Evolutionary conservation across 768 basidiomycete genomes (phyloP).

Genomic region (Serendipita sp.): DNA sequence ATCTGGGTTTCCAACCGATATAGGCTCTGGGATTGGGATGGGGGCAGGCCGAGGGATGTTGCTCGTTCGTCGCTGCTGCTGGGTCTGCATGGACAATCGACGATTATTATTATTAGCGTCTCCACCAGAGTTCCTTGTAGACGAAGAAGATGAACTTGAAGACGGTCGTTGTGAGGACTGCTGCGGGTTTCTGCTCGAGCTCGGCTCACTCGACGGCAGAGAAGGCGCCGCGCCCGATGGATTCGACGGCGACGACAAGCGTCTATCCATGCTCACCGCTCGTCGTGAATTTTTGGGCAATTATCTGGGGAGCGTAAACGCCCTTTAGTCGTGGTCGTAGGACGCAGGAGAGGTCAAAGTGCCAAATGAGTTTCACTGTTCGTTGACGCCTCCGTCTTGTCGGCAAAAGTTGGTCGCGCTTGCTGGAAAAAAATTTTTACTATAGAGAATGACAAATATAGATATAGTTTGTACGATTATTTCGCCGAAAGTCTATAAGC

Average conservation of each 20-base stretch:
- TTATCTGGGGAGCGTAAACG: neutral
- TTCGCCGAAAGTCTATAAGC: too few species aligned
- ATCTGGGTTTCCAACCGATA: neutral
- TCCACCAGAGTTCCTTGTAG: neutral
- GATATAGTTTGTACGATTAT: too few species aligned
- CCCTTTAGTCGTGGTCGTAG: too few species aligned
- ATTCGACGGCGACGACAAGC: neutral
- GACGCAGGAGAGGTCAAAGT: too few species aligned
- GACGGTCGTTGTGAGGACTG: neutral
- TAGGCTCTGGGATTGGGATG: constrained; percentile 4
- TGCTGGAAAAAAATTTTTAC: too few species aligned
- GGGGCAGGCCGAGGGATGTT: neutral
- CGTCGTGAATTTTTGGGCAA: neutral
- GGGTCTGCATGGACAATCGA: neutral
- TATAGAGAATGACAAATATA: too few species aligned
- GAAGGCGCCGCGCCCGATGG: neutral
- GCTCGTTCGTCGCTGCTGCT: neutral
- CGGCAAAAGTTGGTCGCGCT: too few species aligned
- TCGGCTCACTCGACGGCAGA: neutral
- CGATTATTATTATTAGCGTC: neutral
- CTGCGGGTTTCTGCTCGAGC: neutral
- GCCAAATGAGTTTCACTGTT: too few species aligned
- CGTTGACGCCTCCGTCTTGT: too few species aligned
- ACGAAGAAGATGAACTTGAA: neutral
- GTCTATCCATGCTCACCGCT: neutral